Evolutionary conservation across 1,284 basidiomycete genomes (phyloP).

Genomic region (Ganoderma lingzhi): DNA sequence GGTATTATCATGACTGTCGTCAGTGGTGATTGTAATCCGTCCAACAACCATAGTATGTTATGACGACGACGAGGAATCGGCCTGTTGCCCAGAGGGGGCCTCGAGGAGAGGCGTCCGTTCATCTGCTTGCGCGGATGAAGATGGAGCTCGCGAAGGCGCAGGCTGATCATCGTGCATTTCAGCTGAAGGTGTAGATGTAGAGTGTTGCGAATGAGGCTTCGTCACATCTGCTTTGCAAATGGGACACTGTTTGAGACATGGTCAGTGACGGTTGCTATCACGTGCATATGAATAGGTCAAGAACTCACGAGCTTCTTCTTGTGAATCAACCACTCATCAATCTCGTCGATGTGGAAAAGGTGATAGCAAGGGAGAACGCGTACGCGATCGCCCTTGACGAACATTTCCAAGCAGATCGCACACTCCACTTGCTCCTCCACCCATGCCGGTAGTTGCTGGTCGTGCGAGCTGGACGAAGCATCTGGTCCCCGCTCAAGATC

Average conservation of each 20-base stretch:
- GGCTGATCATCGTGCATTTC: slow-evolving; percentile 15
- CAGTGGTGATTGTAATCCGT: slow-evolving; percentile 1
- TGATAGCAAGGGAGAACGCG: slow-evolving; percentile 92
- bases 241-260: slow-evolving; percentile 68
- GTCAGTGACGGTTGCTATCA: slow-evolving; percentile 1
- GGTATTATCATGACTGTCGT: slow-evolving; percentile 33
- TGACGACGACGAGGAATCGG: slow-evolving; percentile 14
- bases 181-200: slow-evolving; percentile 24
- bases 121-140: slow-evolving; percentile 18
- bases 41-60: slow-evolving; percentile 9
- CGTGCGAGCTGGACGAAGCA: slow-evolving; percentile 37
- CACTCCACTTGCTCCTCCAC: slow-evolving; percentile 83
- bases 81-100: slow-evolving; percentile 12
- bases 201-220: slow-evolving; percentile 51
- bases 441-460: slow-evolving; percentile 62
- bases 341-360: slow-evolving; percentile 86
- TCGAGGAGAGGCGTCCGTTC: slow-evolving; percentile 36
- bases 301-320: slow-evolving; percentile 84
- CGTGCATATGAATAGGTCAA: slow-evolving; percentile 15
- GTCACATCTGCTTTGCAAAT: slow-evolving; percentile 91
- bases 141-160: slow-evolving; percentile 17
- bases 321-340: slow-evolving; percentile 90
- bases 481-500: slow-evolving; percentile 42
- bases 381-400: slow-evolving; percentile 85
- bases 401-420: slow-evolving; percentile 89